phyloP scores from a whole-genome alignment of 2,329 filamentous ascomycete species.

The Hypoxylon sp. region DNA sequence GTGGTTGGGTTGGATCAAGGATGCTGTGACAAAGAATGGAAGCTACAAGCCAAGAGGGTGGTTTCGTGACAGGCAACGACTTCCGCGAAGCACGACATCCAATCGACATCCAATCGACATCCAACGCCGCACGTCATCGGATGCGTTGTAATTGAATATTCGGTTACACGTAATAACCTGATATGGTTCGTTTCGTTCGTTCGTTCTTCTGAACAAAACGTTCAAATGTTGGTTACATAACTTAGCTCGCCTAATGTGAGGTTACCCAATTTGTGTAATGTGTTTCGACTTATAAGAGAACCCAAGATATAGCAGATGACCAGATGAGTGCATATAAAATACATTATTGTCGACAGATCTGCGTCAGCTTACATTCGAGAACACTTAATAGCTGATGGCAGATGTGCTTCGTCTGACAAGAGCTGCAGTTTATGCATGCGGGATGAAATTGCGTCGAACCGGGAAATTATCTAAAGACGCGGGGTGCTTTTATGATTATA shows the following conservation, averaged over 20 bases:
- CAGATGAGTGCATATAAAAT: constrained; percentile 25
- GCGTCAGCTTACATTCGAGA: constrained; percentile 38
- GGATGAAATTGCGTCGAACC: constrained; percentile 32
- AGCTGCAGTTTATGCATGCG: constrained; percentile 5
- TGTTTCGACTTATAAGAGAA: constrained; percentile 22
- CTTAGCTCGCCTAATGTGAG: background rate
- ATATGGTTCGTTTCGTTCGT: constrained; percentile 2
- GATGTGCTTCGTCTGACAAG: constrained; percentile 14
- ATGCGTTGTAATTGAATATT: constrained; percentile 20
- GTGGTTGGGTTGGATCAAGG: constrained; percentile 21
- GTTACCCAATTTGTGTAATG: background rate
- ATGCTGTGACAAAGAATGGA: background rate
- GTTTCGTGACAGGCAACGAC: constrained; percentile 13
- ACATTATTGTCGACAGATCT: constrained; percentile 21
- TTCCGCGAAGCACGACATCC: constrained; percentile 15
- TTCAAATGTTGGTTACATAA: background rate
- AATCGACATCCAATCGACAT: background rate
- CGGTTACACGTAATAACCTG: constrained; percentile 24
- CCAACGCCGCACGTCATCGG: constrained; percentile 9
- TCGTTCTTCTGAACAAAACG: background rate
- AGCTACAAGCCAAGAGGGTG: background rate
- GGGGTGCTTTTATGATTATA: constrained; percentile 24
- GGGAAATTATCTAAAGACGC: constrained; percentile 36
- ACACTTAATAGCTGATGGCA: constrained; percentile 8
- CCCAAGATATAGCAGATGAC: constrained; percentile 33